phyloP scores from a whole-genome alignment of 176 grass and related monocot genomes.

The Pontederia paniculata region DNA sequence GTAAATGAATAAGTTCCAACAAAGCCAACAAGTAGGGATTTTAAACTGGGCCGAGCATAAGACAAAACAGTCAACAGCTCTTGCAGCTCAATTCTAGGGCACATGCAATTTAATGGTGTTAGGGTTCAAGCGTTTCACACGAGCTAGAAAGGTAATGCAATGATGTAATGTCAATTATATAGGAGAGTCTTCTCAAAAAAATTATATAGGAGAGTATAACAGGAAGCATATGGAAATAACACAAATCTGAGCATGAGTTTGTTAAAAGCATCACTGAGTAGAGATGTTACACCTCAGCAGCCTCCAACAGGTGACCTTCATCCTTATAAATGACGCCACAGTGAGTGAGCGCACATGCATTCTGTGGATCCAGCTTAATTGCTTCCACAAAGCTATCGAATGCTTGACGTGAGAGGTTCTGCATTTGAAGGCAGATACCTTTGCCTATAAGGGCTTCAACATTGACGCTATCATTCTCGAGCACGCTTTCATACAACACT shows the following conservation, averaged over 20 bases:
- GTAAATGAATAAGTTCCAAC: too few relatives aligned
- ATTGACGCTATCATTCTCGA: constrained; percentile 47
- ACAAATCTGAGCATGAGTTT: not conserved
- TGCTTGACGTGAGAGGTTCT: constrained; percentile 47
- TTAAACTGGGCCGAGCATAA: too few relatives aligned
- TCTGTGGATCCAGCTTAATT: constrained; percentile 53
- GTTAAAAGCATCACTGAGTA: too few relatives aligned
- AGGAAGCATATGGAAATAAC: not conserved
- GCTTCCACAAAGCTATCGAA: constrained; percentile 58
- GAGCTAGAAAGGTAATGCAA: too few relatives aligned
- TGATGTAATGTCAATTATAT: too few relatives aligned
- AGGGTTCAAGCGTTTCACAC: too few relatives aligned
- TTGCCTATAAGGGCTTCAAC: constrained; percentile 89
- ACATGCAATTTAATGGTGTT: too few relatives aligned
- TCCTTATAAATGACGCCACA: constrained; percentile 96
- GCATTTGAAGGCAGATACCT: constrained; percentile 84
- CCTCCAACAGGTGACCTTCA: constrained; percentile 85
- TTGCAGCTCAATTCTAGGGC: too few relatives aligned
- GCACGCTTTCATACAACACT: constrained; percentile 51
- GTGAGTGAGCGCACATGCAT: constrained; percentile 76
- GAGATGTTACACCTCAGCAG: constrained; percentile 57
- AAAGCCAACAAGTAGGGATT: too few relatives aligned
- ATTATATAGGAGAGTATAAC: too few relatives aligned
- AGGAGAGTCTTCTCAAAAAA: too few relatives aligned
- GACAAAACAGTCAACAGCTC: too few relatives aligned